A percentile compares a stretch with the other conserved stretches of the same genome.
Evolutionary conservation across 2,329 filamentous ascomycete species (phyloP).

Genomic region (Aspergillus phoenicis): DNA sequence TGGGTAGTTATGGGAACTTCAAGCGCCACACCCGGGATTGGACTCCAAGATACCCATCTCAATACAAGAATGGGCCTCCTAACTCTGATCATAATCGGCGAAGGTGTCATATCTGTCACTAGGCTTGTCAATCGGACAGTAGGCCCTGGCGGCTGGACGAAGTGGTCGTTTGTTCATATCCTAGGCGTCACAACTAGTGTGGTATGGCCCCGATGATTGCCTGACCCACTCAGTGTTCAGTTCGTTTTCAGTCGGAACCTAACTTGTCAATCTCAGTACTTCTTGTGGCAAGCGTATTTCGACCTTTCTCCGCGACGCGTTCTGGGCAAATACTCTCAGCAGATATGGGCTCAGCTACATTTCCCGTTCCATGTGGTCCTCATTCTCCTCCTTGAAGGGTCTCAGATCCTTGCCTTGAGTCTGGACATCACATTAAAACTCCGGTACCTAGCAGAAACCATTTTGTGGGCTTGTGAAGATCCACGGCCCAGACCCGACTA

Average conservation of each 20-base stretch:
- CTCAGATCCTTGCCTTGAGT: slow-evolving; percentile 58
- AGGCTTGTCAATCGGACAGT: slow-evolving; percentile 57
- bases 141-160: slow-evolving; percentile 42
- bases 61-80: slow-evolving; percentile 66
- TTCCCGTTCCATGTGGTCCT: slow-evolving; percentile 66
- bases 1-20: slow-evolving; percentile 57
- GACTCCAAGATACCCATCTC: slow-evolving; percentile 64
- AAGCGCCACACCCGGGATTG: slow-evolving; percentile 58
- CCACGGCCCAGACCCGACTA: slow-evolving; percentile 30
- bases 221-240: not conserved
- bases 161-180: slow-evolving; percentile 43
- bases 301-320: slow-evolving; percentile 56
- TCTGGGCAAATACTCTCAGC: slow-evolving; percentile 59
- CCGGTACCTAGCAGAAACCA: slow-evolving; percentile 42
- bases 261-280: slow-evolving; percentile 39
- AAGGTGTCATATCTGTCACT: slow-evolving; percentile 65
- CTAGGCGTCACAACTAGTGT: slow-evolving; percentile 43
- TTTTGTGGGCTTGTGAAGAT: slow-evolving; percentile 44
- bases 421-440: slow-evolving; percentile 48
- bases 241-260: slow-evolving; percentile 5
- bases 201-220: slow-evolving; percentile 25
- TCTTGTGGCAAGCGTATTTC: slow-evolving; percentile 67
- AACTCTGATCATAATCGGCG: slow-evolving; percentile 68
- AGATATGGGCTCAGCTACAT: slow-evolving; percentile 55
- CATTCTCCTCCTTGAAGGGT: slow-evolving; percentile 66